Percentiles rank a stretch among this genome's conserved stretches.
phyloP scores from a whole-genome alignment of 1,284 basidiomycete species.

The Pseudozyma sp. region DNA sequence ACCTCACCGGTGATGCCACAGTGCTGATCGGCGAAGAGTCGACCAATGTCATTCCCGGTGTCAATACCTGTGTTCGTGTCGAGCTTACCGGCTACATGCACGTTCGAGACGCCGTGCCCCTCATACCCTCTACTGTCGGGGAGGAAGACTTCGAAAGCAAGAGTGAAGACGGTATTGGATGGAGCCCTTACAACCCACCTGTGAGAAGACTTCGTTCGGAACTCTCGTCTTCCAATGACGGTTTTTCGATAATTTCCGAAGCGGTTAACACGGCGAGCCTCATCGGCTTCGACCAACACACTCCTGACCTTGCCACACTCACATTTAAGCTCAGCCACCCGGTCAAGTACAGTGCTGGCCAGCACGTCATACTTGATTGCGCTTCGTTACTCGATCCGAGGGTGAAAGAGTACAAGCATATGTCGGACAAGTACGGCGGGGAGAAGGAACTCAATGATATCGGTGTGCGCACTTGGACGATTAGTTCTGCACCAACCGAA shows the following conservation, averaged over 20 bases:
- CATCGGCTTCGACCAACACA: conserved; percentile 13
- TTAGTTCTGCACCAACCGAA: conserved; percentile 22
- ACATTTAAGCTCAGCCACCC: conserved; percentile 24
- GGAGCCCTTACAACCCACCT: conserved; percentile 51
- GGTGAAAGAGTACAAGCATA: conserved; percentile 45
- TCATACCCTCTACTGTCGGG: conserved; percentile 4
- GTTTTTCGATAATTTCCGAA: too few species aligned
- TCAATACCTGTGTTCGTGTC: conserved; percentile 21
- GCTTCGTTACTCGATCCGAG: conserved; percentile 16
- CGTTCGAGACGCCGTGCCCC: conserved; percentile 30
- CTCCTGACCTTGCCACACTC: conserved; percentile 19
- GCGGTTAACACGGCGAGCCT: conserved; percentile 14
- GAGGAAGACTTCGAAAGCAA: conserved; percentile 24
- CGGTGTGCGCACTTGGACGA: conserved; percentile 43
- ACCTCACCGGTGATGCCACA: conserved; percentile 32
- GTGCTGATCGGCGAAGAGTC: conserved; percentile 27
- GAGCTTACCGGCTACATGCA: conserved; percentile 36
- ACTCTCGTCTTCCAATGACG: conserved; percentile 1
- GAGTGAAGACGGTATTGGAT: conserved; percentile 29
- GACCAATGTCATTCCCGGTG: conserved; percentile 21
- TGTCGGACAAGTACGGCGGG: conserved; percentile 38
- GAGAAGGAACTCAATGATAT: conserved; percentile 47
- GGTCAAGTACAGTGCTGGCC: conserved; percentile 29
- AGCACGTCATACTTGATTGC: conserved; percentile 48
- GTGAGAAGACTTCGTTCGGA: conserved; percentile 28